Base-by-base conservation (phyloP, 2,329 filamentous ascomycete species). In the Gliomastix tumulicola region DNA sequence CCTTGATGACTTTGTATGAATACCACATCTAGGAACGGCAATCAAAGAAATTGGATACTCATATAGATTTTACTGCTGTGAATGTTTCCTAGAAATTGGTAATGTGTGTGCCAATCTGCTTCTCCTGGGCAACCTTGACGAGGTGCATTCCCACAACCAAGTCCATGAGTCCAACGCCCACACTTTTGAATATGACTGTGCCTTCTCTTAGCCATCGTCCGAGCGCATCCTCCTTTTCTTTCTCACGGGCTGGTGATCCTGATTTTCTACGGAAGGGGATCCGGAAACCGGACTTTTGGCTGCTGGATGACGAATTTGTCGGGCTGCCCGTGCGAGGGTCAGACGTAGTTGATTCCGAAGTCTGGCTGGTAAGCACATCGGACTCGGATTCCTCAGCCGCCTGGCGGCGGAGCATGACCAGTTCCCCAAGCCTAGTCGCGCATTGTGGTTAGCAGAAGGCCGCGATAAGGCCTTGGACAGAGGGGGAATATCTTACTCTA, bases 361-460 rank as follows among this genome's bases (percentile, higher is more conserved):
- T 39, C 35, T 51, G 54, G 42, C 43, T 57, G 44, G 50, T 46
- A 28, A 49, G 47, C 20, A 49, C 49, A n/a, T 55, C 50, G 7
- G 44, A 40, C n/a, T 60, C 58, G 9, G 57, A 59, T 39, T 69
- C 66, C 35, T 59, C 56, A n/a, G 62, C 48, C 6, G 53, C 52
- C 27, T 69, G 57, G 27, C 62, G 61, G 5, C 71, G 67, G 21
- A 81, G 66, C 71, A 80, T 77, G 11, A 78, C 73, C 5, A 96
- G 65, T 54, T 96, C 89, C 4, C 89, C 90, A 2, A 96, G 65
- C 57, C 73, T 77, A 33, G 21, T 8, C 18, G n/a, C n/a, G n/a
- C 13, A n/a, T 30, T 7, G 13, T 30, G n/a, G n/a, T n/a, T n/a
- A n/a, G n/a, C n/a, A n/a, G n/a, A n/a, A n/a, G n/a, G n/a, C n/a